Evolutionary conservation across 768 basidiomycete species (phyloP).

Genomic region (Termitomyces bulborhizus): DNA sequence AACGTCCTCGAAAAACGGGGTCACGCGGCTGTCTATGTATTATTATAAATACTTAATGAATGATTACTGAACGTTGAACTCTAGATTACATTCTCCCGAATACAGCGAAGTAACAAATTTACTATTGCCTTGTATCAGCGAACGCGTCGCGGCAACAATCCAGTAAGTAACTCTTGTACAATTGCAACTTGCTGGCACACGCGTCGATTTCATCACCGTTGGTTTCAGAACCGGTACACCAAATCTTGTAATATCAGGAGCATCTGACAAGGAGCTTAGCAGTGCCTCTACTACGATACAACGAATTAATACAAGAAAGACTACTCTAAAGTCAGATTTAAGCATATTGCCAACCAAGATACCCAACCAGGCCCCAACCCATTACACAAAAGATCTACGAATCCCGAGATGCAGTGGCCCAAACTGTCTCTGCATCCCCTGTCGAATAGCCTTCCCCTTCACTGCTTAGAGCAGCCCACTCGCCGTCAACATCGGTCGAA

Average conservation of each 20-base stretch:
- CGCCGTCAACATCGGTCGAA: constrained; percentile 42
- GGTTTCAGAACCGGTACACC: too few species aligned
- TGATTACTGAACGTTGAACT: too few species aligned
- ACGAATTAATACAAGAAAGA: not conserved
- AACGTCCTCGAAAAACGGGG: not conserved
- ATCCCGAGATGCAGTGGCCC: constrained; percentile 8
- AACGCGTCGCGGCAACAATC: not conserved
- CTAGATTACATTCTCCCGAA: not conserved
- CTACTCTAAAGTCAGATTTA: not conserved
- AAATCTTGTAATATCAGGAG: not conserved
- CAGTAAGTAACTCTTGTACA: not conserved
- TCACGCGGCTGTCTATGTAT: not conserved
- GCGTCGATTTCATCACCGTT: not conserved
- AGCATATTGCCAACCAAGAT: too few species aligned
- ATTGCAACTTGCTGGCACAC: not conserved
- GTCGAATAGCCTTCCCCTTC: constrained; percentile 42
- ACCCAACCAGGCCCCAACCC: not conserved
- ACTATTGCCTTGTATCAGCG: not conserved
- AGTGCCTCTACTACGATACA: too few species aligned
- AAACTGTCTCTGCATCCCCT: constrained; percentile 20
- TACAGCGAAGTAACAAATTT: not conserved
- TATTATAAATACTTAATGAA: too few species aligned
- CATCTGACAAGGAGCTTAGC: not conserved
- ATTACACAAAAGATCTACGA: not conserved
- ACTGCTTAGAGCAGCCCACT: constrained; percentile 69